Evolutionary conservation across 345 rosid species (phyloP).

Genomic region (Linum trigynum): DNA sequence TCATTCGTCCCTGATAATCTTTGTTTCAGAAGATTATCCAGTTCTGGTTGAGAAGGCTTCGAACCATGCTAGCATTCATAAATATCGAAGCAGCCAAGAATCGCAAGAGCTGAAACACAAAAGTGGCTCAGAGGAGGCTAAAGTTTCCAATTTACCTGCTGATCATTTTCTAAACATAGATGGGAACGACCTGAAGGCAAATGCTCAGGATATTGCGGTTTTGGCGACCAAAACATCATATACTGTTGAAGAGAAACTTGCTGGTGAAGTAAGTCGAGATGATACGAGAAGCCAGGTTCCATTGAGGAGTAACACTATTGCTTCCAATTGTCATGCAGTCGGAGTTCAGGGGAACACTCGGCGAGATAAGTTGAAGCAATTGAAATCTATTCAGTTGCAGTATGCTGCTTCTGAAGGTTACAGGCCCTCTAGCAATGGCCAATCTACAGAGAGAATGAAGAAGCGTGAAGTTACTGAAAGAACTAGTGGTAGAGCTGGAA

Average conservation of each 20-base stretch:
- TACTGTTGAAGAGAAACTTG: constrained; percentile 28
- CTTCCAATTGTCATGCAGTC: constrained; percentile 29
- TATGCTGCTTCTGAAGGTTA: constrained; percentile 25
- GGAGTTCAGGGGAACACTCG: constrained; percentile 37
- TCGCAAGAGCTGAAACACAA: constrained; percentile 10
- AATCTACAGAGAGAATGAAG: constrained; percentile 13
- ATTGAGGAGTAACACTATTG: constrained; percentile 51
- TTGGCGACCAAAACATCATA: constrained; percentile 21
- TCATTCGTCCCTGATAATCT: constrained; percentile 6
- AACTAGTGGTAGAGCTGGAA: neutral
- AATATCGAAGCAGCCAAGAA: constrained; percentile 13
- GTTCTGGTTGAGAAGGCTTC: constrained; percentile 14
- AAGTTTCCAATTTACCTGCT: constrained; percentile 15
- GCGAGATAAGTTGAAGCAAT: constrained; percentile 37
- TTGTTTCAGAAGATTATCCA: constrained; percentile 12
- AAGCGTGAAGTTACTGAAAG: neutral
- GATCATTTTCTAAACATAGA: constrained; percentile 24
- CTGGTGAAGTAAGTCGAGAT: constrained; percentile 28
- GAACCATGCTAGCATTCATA: constrained; percentile 14
- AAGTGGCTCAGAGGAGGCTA: constrained; percentile 17
- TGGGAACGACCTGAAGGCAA: constrained; percentile 29
- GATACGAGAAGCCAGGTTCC: constrained; percentile 36
- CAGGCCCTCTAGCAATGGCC: constrained; percentile 17
- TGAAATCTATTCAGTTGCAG: constrained; percentile 49
- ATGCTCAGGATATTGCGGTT: constrained; percentile 20